phyloP scores from a whole-genome alignment of 2,329 filamentous ascomycete genomes.

The Pestalotiopsis sp. region DNA sequence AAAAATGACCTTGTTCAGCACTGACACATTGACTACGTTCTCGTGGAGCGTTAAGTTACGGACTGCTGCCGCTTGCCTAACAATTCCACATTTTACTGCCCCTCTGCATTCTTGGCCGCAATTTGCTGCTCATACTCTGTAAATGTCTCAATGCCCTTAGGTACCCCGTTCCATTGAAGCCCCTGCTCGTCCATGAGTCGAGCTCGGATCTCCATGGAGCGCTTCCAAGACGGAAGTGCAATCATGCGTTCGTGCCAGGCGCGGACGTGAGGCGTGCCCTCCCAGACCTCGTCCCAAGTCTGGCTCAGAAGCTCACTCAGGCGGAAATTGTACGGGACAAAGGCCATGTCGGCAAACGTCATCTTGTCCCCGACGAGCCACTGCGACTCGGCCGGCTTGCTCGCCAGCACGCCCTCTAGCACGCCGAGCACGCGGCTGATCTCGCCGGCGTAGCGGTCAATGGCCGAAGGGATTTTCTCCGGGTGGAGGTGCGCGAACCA shows the following conservation, averaged over 20 bases:
- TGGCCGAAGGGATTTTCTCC: constrained; percentile 43
- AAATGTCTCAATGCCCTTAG: constrained; percentile 35
- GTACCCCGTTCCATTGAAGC: constrained; percentile 36
- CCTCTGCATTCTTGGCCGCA: constrained; percentile 6
- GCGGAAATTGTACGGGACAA: constrained; percentile 18
- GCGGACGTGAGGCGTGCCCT: constrained; percentile 27
- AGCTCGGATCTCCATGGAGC: constrained; percentile 32
- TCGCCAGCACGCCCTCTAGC: constrained; percentile 40
- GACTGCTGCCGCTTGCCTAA: no score
- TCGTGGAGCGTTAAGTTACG: no score
- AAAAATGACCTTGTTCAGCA: background rate
- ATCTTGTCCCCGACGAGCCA: constrained; percentile 23
- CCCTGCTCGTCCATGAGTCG: constrained; percentile 39
- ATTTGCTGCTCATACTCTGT: constrained; percentile 31
- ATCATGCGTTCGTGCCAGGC: constrained; percentile 40
- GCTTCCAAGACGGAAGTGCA: constrained; percentile 33
- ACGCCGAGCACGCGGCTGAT: constrained; percentile 45
- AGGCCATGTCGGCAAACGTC: constrained; percentile 23
- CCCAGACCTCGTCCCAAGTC: constrained; percentile 27
- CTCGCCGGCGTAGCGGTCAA: constrained; percentile 46
- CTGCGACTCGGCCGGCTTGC: constrained; percentile 19
- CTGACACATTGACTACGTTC: no score
- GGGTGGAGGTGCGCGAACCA: constrained; percentile 45
- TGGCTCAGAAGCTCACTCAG: constrained; percentile 19
- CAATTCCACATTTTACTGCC: background rate